Conservation (phyloP, 139 green algal genomes). For the Tetratostichococcus sp. region DNA sequence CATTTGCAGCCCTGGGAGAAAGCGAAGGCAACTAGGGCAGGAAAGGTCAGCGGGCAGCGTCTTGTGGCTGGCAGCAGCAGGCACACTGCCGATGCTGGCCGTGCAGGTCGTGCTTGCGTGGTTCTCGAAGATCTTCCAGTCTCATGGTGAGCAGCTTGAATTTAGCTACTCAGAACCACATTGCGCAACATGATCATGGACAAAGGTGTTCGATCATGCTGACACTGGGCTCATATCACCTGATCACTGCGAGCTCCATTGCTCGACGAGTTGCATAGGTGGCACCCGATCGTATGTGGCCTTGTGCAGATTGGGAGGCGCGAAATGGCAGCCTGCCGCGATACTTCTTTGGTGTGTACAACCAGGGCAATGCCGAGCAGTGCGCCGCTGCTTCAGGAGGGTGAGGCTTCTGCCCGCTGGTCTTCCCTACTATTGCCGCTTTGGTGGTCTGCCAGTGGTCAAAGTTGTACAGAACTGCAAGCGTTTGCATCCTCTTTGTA, state of each 20-base stretch:
- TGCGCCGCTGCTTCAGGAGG: not conserved
- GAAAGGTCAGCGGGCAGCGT: not conserved
- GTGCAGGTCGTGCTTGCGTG: conserved; percentile 11
- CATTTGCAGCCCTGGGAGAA: not conserved
- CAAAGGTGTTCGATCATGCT: no score
- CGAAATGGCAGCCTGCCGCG: not conserved
- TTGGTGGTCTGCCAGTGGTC: no score
- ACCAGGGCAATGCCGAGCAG: not conserved
- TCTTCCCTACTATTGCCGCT: no score
- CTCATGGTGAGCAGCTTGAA: not conserved
- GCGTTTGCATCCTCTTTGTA: not conserved
- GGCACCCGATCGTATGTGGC: no score
- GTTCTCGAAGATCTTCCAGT: conserved; percentile 11
- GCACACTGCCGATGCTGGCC: not conserved
- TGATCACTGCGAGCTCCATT: no score
- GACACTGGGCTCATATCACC: no score
- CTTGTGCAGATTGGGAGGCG: not conserved
- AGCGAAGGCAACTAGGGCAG: not conserved
- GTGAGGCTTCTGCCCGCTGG: not conserved
- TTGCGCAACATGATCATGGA: no score
- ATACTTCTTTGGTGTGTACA: conserved; percentile 15
- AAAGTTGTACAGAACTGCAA: no score
- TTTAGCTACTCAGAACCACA: no score
- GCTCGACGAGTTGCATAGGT: no score
- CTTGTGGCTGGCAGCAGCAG: not conserved